Conservation (phyloP, 2,329 filamentous ascomycete species). For the Fusarium sp. region DNA sequence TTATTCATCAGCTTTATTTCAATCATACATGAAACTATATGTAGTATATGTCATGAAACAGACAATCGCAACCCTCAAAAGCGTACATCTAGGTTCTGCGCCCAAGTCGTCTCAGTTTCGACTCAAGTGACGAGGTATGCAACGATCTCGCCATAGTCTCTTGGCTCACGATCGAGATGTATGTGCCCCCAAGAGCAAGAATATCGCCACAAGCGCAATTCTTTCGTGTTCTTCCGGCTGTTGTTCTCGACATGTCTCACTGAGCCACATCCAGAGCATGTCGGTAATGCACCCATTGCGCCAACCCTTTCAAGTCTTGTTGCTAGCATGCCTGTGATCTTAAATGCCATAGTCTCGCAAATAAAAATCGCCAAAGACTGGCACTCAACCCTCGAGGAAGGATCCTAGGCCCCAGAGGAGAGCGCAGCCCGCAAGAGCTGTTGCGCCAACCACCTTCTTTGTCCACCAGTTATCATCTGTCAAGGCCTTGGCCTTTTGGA, state of each 20-base stretch:
- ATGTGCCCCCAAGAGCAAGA: not conserved
- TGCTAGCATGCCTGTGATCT: slow-evolving; percentile 23
- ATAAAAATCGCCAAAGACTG: not conserved
- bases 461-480: slow-evolving; percentile 76
- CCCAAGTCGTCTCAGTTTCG: not conserved
- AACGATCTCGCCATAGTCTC: not conserved
- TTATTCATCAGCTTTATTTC: slow-evolving; percentile 11
- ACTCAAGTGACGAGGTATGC: not conserved
- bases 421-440: slow-evolving; percentile 71
- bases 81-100: not conserved
- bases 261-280: not conserved
- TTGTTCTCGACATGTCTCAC: not conserved
- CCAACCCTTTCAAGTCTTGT: not conserved
- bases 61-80: not conserved
- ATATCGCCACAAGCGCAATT: not conserved
- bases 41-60: not conserved
- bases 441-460: slow-evolving; percentile 73
- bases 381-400: slow-evolving; percentile 56
- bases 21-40: slow-evolving; percentile 9
- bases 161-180: not conserved
- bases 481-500: slow-evolving; percentile 66
- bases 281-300: not conserved
- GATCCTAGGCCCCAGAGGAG: slow-evolving; percentile 70
- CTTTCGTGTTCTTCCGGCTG: not conserved
- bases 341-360: slow-evolving; percentile 8